These are phyloP conservation scores for Chlorophyllum brunneum DNA, from an alignment of 768 basidiomycete genomes.

Conservation along the genomic window DNA sequence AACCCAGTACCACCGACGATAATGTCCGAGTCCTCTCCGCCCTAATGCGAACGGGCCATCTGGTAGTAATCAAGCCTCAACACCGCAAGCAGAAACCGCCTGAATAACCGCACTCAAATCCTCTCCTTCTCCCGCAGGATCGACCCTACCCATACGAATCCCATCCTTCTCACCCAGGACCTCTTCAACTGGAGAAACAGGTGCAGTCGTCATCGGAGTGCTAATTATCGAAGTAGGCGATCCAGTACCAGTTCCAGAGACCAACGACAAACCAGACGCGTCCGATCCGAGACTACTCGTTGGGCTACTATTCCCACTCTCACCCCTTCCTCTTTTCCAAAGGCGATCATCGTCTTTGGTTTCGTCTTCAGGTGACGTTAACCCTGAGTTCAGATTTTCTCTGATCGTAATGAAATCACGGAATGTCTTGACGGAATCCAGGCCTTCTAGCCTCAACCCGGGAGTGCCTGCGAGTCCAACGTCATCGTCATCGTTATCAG, in stretches of 20 bases:
- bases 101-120: slow-evolving; percentile 7
- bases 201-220: slow-evolving; percentile 3
- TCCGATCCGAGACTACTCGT: slow-evolving; percentile 10
- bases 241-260: background rate
- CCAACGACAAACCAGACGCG: slow-evolving; percentile 5
- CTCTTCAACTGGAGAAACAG: slow-evolving; percentile 7
- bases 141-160: background rate
- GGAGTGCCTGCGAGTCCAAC: background rate
- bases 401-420: background rate
- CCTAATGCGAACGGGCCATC: no score
- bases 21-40: no score
- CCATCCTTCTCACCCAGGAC: background rate
- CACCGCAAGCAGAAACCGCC: slow-evolving; percentile 3
- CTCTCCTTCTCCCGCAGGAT: background rate
- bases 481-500: background rate
- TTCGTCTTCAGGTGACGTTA: background rate
- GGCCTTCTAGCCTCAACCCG: background rate
- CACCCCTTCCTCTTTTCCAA: background rate
- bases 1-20: no score
- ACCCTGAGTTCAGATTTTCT: background rate
- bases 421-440: slow-evolving; percentile 7
- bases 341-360: background rate
- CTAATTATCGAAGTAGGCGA: slow-evolving; percentile 2
- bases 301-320: slow-evolving; percentile 6
- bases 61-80: slow-evolving; percentile 1